Evolutionary conservation across 805 yeast species (phyloP).

Genomic region (Saccharomyces eubayanus): DNA sequence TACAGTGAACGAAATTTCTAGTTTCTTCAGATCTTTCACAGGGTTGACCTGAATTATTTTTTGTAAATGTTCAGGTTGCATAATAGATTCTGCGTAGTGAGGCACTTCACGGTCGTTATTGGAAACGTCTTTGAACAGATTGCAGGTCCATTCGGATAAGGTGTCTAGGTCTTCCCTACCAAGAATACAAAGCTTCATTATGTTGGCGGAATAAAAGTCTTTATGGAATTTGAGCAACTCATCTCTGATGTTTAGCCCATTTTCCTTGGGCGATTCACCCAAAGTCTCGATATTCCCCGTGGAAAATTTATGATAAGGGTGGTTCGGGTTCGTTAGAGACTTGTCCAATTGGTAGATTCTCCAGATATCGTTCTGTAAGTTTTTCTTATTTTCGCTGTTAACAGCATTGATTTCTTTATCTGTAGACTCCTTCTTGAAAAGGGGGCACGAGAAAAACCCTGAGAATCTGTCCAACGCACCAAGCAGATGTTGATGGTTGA

Average conservation of each 20-base stretch:
- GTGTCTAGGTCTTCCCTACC: conserved; percentile 74
- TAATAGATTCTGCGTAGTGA: conserved; percentile 41
- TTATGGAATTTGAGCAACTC: conserved; percentile 69
- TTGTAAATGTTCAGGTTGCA: conserved; percentile 40
- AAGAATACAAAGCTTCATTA: conserved; percentile 79
- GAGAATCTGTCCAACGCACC: conserved; percentile 91
- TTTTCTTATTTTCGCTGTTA: conserved; percentile 92
- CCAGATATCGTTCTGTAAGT: conserved; percentile 85
- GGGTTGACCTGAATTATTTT: conserved; percentile 63
- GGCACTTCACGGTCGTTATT: conserved; percentile 35
- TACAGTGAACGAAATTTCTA: conserved; percentile 61
- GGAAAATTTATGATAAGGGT: conserved; percentile 81
- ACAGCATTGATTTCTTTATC: conserved; percentile 92
- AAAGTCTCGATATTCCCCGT: conserved; percentile 82
- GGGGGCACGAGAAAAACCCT: conserved; percentile 82
- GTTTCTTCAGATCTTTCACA: conserved; percentile 65
- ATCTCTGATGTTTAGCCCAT: conserved; percentile 69
- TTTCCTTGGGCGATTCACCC: conserved; percentile 49
- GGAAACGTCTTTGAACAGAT: conserved; percentile 54
- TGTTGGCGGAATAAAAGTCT: conserved; percentile 68
- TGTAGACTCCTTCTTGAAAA: conserved; percentile 64
- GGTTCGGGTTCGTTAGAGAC: conserved; percentile 58
- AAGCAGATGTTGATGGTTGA: conserved; percentile 62
- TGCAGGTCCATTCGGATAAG: conserved; percentile 61
- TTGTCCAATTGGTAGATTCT: conserved; percentile 79